phyloP scores from a whole-genome alignment of 1,284 basidiomycete genomes.

The Anthracocystis panici-leucophaei region DNA sequence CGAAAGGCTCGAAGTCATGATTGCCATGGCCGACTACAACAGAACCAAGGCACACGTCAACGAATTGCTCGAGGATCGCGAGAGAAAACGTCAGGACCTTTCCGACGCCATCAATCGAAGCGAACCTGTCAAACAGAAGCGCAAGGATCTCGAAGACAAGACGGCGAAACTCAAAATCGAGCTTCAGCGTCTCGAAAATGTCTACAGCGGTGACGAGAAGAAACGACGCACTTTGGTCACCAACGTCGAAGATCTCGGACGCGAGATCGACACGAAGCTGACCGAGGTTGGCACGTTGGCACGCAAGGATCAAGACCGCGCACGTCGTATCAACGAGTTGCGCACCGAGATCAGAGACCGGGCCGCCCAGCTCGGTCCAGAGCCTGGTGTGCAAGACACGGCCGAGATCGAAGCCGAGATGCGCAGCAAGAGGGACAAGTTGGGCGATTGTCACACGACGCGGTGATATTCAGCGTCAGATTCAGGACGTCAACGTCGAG shows the following conservation, averaged over 20 bases:
- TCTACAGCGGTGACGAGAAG: slow-evolving; percentile 32
- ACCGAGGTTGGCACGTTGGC: slow-evolving; percentile 42
- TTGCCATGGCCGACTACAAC: slow-evolving; percentile 61
- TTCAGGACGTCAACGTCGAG: slow-evolving; percentile 38
- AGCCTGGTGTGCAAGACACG: slow-evolving; percentile 37
- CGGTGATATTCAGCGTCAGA: slow-evolving; percentile 34
- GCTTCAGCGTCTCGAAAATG: slow-evolving; percentile 28
- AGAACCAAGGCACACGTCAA: slow-evolving; percentile 42
- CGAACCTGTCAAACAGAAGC: slow-evolving; percentile 28
- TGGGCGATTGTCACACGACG: slow-evolving; percentile 36
- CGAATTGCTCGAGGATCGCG: slow-evolving; percentile 34
- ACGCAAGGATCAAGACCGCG: slow-evolving; percentile 46
- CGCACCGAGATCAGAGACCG: slow-evolving; percentile 44
- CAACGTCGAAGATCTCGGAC: slow-evolving; percentile 39
- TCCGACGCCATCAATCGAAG: slow-evolving; percentile 30
- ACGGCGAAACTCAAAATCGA: slow-evolving; percentile 38
- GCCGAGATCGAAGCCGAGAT: slow-evolving; percentile 45
- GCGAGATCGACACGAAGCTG: slow-evolving; percentile 36
- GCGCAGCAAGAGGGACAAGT: slow-evolving; percentile 32
- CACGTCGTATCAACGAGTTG: slow-evolving; percentile 35
- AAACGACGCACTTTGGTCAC: slow-evolving; percentile 26
- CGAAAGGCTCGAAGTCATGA: slow-evolving; percentile 54
- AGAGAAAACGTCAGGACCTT: slow-evolving; percentile 29
- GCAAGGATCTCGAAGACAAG: slow-evolving; percentile 42
- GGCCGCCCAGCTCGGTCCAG: slow-evolving; percentile 28